phyloP scores from a whole-genome alignment of 768 basidiomycete genomes.

The Favolaschia claudopus region DNA sequence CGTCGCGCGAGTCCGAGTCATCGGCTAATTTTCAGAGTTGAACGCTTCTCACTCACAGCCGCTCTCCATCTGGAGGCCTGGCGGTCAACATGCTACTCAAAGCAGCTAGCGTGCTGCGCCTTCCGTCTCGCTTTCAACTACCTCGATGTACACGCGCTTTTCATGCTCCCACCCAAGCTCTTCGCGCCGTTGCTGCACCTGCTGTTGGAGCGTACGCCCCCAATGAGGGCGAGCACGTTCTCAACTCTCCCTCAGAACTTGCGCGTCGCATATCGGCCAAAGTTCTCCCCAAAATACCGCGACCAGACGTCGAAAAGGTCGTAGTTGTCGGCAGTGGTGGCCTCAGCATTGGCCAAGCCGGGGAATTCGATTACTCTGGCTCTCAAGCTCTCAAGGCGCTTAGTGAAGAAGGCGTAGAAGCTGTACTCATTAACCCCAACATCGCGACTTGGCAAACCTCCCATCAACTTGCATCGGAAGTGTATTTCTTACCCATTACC shows the following conservation, averaged over 20 bases:
- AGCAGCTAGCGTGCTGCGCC: constrained; percentile 43
- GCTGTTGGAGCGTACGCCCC: constrained; percentile 75
- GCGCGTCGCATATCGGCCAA: constrained; percentile 93
- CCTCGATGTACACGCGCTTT: constrained; percentile 54
- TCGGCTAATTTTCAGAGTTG: neutral
- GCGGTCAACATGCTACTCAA: constrained; percentile 20
- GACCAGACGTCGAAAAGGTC: constrained; percentile 93
- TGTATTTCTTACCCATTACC: constrained; percentile 97
- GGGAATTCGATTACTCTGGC: constrained; percentile 99
- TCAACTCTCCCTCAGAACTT: constrained; percentile 94
- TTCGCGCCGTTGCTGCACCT: constrained; percentile 75
- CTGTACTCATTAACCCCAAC: constrained; percentile 97
- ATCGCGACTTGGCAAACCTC: constrained; percentile 99
- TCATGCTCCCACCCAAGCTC: constrained; percentile 59
- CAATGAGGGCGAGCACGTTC: constrained; percentile 76
- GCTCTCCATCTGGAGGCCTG: constrained; percentile 2
- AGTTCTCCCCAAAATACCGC: constrained; percentile 90
- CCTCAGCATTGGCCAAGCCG: constrained; percentile 96
- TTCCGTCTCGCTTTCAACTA: constrained; percentile 48
- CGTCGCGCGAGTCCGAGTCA: neutral
- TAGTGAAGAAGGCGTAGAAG: constrained; percentile 92
- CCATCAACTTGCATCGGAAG: constrained; percentile 94
- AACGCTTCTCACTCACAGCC: neutral
- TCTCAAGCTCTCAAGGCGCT: constrained; percentile 99
- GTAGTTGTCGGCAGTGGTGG: constrained; percentile 97